A percentile compares a stretch with the other conserved stretches of the same genome.
Conservation (phyloP, 2,329 filamentous ascomycete genomes). For the Ascochyta lentis region DNA sequence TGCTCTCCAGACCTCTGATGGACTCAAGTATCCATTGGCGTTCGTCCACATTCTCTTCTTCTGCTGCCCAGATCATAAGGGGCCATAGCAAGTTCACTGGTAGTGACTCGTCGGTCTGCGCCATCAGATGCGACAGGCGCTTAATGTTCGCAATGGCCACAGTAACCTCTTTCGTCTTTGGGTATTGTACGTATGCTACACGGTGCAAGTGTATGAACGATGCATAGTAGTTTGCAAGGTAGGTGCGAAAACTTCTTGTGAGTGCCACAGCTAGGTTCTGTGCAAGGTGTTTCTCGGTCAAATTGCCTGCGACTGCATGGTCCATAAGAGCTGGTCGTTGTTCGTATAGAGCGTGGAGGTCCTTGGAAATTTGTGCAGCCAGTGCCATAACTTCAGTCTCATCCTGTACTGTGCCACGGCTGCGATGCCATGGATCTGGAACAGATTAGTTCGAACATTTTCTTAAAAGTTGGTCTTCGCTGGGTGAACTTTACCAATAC, state of each 20-base stretch:
- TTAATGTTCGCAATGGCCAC: conserved; percentile 60
- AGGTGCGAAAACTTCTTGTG: conserved; percentile 62
- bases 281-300: conserved; percentile 58
- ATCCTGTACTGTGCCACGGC: conserved; percentile 63
- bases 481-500: conserved; percentile 44
- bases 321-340: conserved; percentile 63
- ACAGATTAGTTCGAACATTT: too few relatives aligned
- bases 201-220: conserved; percentile 64
- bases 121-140: conserved; percentile 55
- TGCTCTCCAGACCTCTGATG: conserved; percentile 52
- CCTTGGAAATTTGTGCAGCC: conserved; percentile 58
- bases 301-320: conserved; percentile 60
- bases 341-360: conserved; percentile 60
- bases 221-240: conserved; percentile 64
- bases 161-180: conserved; percentile 58
- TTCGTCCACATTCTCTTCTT: conserved; percentile 59
- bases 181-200: conserved; percentile 63
- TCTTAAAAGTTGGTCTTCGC: too few relatives aligned
- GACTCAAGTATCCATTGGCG: conserved; percentile 59
- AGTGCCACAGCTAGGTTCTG: conserved; percentile 58
- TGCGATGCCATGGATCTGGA: conserved; percentile 61
- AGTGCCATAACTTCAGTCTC: conserved; percentile 65
- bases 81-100: conserved; percentile 66
- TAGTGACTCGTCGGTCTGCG: conserved; percentile 54
- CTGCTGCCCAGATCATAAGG: conserved; percentile 62